Conservation (phyloP, 352 stramenopile genomes). For the Phytophthora pini region DNA sequence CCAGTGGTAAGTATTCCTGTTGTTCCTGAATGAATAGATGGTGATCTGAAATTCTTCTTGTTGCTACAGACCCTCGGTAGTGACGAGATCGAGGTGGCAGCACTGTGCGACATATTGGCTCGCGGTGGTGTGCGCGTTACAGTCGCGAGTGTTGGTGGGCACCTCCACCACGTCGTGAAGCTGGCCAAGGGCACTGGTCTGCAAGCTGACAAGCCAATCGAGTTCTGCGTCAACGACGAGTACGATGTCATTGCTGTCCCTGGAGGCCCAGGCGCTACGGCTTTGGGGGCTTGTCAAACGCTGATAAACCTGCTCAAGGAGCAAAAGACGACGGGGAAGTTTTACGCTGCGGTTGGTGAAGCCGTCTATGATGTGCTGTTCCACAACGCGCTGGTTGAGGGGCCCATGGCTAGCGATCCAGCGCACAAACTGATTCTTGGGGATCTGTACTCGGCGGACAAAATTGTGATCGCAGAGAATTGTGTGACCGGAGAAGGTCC, state of each 20-base stretch:
- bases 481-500: conserved; percentile 75
- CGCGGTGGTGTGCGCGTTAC: conserved; percentile 72
- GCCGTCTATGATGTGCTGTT: conserved; percentile 61
- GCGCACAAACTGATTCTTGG: conserved; percentile 42
- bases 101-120: conserved; percentile 56
- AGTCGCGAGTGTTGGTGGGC: conserved; percentile 54
- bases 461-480: conserved; percentile 63
- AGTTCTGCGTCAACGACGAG: conserved; percentile 59
- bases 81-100: conserved; percentile 75
- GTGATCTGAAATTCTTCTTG: neutral
- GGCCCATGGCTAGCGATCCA: conserved; percentile 52
- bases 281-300: conserved; percentile 46
- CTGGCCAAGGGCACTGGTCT: conserved; percentile 59
- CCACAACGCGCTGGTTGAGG: conserved; percentile 58
- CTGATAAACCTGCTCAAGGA: conserved; percentile 56
- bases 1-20: conserved; percentile 50
- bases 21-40: neutral
- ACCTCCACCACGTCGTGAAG: conserved; percentile 63
- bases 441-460: conserved; percentile 57
- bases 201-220: conserved; percentile 69
- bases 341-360: conserved; percentile 64
- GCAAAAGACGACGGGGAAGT: conserved; percentile 56
- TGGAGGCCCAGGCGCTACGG: conserved; percentile 58
- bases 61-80: conserved; percentile 47
- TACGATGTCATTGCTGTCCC: conserved; percentile 76